Conservation (phyloP, 192 early-diverging fungal genomes). For the Coemansia sp. region DNA sequence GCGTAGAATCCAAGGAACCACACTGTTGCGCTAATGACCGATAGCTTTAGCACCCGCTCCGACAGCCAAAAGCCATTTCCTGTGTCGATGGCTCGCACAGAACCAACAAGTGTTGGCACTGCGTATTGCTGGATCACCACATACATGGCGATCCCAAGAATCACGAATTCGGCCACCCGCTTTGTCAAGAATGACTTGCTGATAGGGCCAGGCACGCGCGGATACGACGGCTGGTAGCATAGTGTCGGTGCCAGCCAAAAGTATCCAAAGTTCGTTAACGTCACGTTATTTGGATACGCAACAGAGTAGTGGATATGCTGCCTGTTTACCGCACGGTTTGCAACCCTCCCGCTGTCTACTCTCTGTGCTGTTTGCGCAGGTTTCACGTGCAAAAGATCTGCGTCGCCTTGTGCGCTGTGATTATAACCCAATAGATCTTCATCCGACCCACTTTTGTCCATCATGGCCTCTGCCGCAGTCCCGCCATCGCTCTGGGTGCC, state of each 20-base stretch:
- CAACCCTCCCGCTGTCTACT: constrained; percentile 1
- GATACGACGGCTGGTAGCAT: constrained; percentile 86
- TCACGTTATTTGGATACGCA: constrained; percentile 74
- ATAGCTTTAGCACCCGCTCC: constrained; percentile 87
- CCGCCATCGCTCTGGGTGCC: constrained; percentile 23
- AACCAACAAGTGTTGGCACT: constrained; percentile 75
- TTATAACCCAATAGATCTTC: not conserved
- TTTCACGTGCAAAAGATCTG: not conserved
- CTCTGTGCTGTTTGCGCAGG: not conserved
- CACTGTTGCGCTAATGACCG: constrained; percentile 68
- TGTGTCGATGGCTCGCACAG: constrained; percentile 69
- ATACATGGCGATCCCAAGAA: constrained; percentile 71
- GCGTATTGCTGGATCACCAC: constrained; percentile 78
- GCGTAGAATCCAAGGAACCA: constrained; percentile 93
- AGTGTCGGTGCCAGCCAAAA: constrained; percentile 82
- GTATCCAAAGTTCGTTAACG: constrained; percentile 60
- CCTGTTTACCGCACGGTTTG: constrained; percentile 9
- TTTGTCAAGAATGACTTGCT: constrained; percentile 74
- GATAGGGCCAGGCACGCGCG: constrained; percentile 61
- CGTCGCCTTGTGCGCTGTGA: not conserved
- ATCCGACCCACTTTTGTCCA: not conserved
- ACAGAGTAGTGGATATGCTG: constrained; percentile 55
- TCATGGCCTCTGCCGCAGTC: not conserved
- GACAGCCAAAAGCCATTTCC: constrained; percentile 63
- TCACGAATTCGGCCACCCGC: constrained; percentile 70